Base-by-base conservation (phyloP, 2,329 filamentous ascomycete genomes). In the Aureobasidium subglaciale region DNA sequence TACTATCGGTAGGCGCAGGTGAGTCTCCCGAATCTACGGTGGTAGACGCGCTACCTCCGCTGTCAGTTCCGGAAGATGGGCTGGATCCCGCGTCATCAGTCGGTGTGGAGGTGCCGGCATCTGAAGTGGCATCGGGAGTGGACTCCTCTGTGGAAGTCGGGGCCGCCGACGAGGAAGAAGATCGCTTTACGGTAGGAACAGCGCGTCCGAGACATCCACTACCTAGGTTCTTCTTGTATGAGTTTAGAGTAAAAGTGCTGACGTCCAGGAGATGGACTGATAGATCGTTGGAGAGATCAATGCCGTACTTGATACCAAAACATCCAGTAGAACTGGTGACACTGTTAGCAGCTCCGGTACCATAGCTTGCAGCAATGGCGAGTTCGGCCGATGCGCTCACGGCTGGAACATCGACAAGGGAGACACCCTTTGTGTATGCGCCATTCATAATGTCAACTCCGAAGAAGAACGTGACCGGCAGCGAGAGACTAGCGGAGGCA, bases 371-470 rank as follows among this genome's bases (percentile, higher is more conserved):
- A n/a, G 37, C 42, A 16, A 49, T 41, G 18, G 34, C 46, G 15
- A 60, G 45, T 0, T 55, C 29, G n/a, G 57, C 59, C 3, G 46
- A 42, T 4, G 54, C 56, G 25, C 30, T 56, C 42, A 60, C 46
- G 5, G 40, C 54, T 4, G 59, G 59, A n/a, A 41, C 53, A 18
- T 60, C 57, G 4, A 50, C 58, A 16, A 60, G 54, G 11, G 54
- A 48, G 30, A 60, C 38, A 20, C 49, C 43, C 49, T 59, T 55
- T 16, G 43, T 42, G 24, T 55, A 57, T 2, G 37, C 34, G 18
- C 59, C 59, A 22, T 58, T 42, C 15, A 59, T 16, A 3, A 60
- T 58, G 45, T 56, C 49, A 25, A 60, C 38, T 24, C 56, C 56
- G 24, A 55, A 54, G 35, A 35, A 37, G 16, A 58, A 25, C 13